Evolutionary conservation across 805 yeast genomes (phyloP).

Genomic region (Tetrapisispora fleetii): DNA sequence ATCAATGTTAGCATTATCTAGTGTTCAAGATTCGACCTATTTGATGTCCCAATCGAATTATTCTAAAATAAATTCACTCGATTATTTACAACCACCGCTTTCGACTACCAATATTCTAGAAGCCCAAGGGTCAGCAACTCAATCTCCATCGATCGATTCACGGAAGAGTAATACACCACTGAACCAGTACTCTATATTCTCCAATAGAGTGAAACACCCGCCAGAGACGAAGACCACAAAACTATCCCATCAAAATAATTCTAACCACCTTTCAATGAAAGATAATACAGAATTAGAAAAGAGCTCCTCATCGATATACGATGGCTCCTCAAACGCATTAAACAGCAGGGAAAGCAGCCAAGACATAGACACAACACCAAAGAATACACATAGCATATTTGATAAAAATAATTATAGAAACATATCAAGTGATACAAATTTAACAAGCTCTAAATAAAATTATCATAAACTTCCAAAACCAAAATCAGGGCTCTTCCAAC

Average conservation of each 20-base stretch:
- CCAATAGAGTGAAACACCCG: not conserved
- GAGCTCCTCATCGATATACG: not conserved
- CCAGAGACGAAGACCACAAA: not conserved
- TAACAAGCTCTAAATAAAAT: not conserved
- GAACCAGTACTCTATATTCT: not conserved
- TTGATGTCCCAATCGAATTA: not conserved
- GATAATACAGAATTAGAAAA: not conserved
- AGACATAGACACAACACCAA: not conserved
- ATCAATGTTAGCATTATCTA: not conserved
- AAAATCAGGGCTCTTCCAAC: not conserved
- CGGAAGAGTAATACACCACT: not conserved
- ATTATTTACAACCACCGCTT: not conserved
- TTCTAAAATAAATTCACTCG: not conserved
- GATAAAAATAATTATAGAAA: not conserved
- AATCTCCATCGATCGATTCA: not conserved
- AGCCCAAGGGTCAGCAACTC: not conserved
- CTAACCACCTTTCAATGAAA: not conserved
- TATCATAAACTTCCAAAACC: not conserved
- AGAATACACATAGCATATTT: not conserved
- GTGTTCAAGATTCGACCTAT: not conserved
- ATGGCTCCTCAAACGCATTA: not conserved
- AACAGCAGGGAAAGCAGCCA: conserved; percentile 1
- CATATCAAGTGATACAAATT: not conserved
- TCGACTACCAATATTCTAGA: conserved; percentile 1
- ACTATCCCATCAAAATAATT: not conserved